Conservation (phyloP, 139 green algal species). For the Chlamydomonas incerta region DNA sequence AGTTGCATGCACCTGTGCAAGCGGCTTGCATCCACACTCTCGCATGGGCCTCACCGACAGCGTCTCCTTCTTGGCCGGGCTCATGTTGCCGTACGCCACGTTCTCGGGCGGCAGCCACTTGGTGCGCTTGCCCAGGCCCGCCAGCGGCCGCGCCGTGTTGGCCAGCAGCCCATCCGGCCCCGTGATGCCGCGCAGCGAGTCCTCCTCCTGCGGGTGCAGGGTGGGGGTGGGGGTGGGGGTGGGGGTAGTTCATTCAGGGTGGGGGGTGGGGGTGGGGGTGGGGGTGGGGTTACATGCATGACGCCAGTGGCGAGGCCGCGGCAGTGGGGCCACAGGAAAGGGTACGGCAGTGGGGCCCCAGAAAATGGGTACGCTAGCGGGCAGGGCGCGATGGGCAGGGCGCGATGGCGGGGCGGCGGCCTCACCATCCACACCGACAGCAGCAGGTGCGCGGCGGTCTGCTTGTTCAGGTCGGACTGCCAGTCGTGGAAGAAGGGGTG, state of each 20-base stretch:
- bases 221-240: background rate
- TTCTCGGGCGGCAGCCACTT: conserved; percentile 46
- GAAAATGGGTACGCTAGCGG: too few species aligned
- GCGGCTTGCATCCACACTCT: too few species aligned
- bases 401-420: background rate
- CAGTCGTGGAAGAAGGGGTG: conserved; percentile 69
- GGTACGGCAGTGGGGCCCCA: too few species aligned
- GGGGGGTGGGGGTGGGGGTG: too few species aligned
- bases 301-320: too few species aligned
- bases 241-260: too few species aligned
- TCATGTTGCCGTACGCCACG: conserved; percentile 49
- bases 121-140: conserved; percentile 45
- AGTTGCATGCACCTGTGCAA: too few species aligned
- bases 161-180: conserved; percentile 52
- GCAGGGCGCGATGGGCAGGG: too few species aligned
- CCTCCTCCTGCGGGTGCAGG: conserved; percentile 49
- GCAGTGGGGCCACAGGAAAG: too few species aligned
- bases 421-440: conserved; percentile 58
- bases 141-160: conserved; percentile 56
- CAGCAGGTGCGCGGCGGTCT: conserved; percentile 59
- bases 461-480: conserved; percentile 51
- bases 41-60: background rate
- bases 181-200: conserved; percentile 47
- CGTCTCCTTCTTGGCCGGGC: conserved; percentile 32
- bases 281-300: too few species aligned